Base-by-base conservation (phyloP, 768 basidiomycete species). In the Phanerochaete carnosa region DNA sequence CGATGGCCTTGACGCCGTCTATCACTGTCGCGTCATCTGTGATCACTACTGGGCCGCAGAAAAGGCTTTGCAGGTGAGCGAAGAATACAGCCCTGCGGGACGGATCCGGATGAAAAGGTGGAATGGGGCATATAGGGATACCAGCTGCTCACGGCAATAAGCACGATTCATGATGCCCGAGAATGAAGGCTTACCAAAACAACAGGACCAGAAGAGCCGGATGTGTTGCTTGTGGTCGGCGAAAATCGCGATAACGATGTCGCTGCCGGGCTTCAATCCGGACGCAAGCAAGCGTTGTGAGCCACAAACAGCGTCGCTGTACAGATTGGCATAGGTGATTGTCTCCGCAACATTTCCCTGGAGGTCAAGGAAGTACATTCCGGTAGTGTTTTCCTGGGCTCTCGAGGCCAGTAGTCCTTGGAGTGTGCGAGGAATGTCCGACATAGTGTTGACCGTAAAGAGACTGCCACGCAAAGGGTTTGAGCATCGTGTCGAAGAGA, bases 191-290 rank as follows among this genome's bases (percentile, higher is more conserved):
- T 9, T 25, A 66, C 65, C 62, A 33, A 74, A 61, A 53, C 70
- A 71, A 58, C 72, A 74, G n/a, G 70, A 71, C 73, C 73, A 74
- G 62, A 74, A 74, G 0, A 69, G 63, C 12, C 63, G 66, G 45
- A 73, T 70, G 53, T 73, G 69, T 29, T 59, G 70, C 45, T 71
- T 65, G 50, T 73, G 71, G 65, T 72, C 70, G 23, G 66, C 53
- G 56, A 74, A 72, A 52, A 64, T 64, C 35, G 69, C 61, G 26
- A 73, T 60, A 12, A 73, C 69, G 54, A 70, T 63, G 59, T 73
- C 65, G 22, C 26, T 61, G 32, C 59, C 64, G 29, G 65, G 63
- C 35, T 58, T 65, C 13, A 72, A 60, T 3, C 69, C 68, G 30
- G 69, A 57, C 13, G 69, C 62, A 30, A 68, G 56, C 23, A 74